A percentile compares a stretch with the other conserved stretches of the same genome.
Evolutionary conservation across 768 basidiomycete genomes (phyloP).

Genomic region (Suillus alpinus): DNA sequence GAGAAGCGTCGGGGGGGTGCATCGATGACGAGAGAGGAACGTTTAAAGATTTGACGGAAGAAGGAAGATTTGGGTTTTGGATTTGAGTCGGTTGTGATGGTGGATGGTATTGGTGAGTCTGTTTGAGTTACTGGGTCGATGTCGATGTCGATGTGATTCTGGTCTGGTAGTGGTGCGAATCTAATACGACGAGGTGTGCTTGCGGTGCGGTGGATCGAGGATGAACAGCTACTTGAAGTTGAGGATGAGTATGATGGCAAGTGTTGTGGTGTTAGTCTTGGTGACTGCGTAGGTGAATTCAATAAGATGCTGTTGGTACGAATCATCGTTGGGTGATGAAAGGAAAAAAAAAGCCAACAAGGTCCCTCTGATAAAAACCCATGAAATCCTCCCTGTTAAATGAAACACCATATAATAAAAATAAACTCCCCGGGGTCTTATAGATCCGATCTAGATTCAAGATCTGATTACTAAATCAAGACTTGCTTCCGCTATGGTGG

Average conservation of each 20-base stretch:
- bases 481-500: too few relatives aligned
- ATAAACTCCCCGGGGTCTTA: too few relatives aligned
- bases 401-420: too few relatives aligned
- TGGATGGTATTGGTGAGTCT: constrained; percentile 5
- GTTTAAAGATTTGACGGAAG: neutral
- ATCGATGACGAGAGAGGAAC: constrained; percentile 4
- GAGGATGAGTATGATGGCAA: constrained; percentile 9
- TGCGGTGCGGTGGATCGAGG: neutral
- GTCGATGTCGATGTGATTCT: constrained; percentile 38
- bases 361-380: neutral
- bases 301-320: neutral
- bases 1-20: constrained; percentile 1
- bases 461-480: too few relatives aligned
- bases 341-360: neutral
- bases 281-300: neutral
- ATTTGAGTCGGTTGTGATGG: neutral
- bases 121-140: constrained; percentile 14
- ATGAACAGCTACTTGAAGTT: neutral
- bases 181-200: constrained; percentile 45
- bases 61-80: neutral
- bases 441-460: too few relatives aligned
- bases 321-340: neutral
- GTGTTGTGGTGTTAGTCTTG: neutral
- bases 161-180: constrained; percentile 85
- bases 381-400: too few relatives aligned